Conservation (phyloP, 1,284 basidiomycete species). For the Fistulina hepatica region DNA sequence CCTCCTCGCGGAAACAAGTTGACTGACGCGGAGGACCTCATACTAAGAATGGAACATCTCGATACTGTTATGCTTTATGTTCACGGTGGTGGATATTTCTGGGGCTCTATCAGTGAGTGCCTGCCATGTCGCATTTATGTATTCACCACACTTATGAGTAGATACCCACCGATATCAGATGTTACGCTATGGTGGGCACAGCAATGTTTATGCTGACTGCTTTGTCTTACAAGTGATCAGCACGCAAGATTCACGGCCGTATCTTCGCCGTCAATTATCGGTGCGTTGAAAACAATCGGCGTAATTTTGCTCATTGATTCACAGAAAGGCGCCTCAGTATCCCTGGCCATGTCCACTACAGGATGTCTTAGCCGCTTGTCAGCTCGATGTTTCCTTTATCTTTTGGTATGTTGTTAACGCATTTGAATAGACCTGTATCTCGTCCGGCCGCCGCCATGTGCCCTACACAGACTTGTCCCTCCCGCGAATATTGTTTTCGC, state of each 20-base stretch:
- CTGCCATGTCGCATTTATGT: constrained; percentile 1
- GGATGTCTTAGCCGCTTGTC: constrained; percentile 69
- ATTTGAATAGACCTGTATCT: constrained; percentile 62
- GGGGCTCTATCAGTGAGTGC: constrained; percentile 51
- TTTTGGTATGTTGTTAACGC: not conserved
- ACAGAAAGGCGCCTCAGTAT: constrained; percentile 70
- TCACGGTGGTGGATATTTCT: constrained; percentile 64
- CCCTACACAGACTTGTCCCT: constrained; percentile 57
- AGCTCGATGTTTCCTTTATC: constrained; percentile 11
- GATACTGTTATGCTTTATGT: constrained; percentile 59
- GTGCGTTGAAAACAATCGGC: constrained; percentile 17
- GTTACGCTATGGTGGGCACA: constrained; percentile 39
- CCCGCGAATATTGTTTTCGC: constrained; percentile 71
- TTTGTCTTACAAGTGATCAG: constrained; percentile 21
- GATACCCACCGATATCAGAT: constrained; percentile 67
- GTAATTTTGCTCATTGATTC: constrained; percentile 14
- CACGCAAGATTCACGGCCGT: constrained; percentile 61
- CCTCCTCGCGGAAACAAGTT: constrained; percentile 22
- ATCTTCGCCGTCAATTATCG: constrained; percentile 55
- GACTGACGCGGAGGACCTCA: constrained; percentile 29
- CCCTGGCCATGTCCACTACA: constrained; percentile 83
- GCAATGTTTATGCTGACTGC: not conserved
- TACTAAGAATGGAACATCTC: constrained; percentile 42
- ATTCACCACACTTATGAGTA: constrained; percentile 23
- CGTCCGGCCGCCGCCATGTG: constrained; percentile 59